Evolutionary conservation across 139 green algal species (phyloP).

Genomic region (Micractinium conductrix): DNA sequence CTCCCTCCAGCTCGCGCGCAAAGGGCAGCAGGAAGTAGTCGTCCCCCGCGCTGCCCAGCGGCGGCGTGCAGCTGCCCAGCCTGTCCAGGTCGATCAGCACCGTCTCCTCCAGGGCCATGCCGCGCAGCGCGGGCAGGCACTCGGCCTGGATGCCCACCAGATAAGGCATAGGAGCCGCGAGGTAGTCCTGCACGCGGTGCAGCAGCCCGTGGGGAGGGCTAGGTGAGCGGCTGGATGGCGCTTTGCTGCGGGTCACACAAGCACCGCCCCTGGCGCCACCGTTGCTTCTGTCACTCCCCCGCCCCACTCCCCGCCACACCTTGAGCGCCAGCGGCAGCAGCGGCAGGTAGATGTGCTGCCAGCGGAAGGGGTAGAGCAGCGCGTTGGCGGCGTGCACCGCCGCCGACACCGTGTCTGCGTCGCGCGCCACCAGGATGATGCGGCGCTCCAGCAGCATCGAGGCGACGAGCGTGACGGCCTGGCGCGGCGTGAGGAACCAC

Average conservation of each 20-base stretch:
- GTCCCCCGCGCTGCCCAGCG: slow-evolving; percentile 55
- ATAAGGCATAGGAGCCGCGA: slow-evolving; percentile 84
- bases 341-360: slow-evolving; percentile 86
- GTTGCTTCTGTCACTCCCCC: background rate
- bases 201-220: background rate
- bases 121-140: slow-evolving; percentile 60
- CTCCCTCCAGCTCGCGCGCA: slow-evolving; percentile 52
- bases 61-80: slow-evolving; percentile 48
- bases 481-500: slow-evolving; percentile 65
- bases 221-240: background rate
- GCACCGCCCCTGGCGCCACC: background rate
- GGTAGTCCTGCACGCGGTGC: slow-evolving; percentile 67
- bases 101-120: slow-evolving; percentile 69
- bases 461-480: slow-evolving; percentile 68
- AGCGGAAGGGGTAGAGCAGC: slow-evolving; percentile 81
- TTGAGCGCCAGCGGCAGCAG: slow-evolving; percentile 67
- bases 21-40: slow-evolving; percentile 70
- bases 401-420: slow-evolving; percentile 68
- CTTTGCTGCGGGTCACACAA: background rate
- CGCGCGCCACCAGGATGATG: slow-evolving; percentile 70
- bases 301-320: slow-evolving; percentile 15
- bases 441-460: slow-evolving; percentile 80
- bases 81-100: slow-evolving; percentile 68
- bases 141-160: slow-evolving; percentile 75
- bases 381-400: slow-evolving; percentile 74